Conservation (phyloP, 2,329 filamentous ascomycete species). For the Alternaria angustiovoidea region DNA sequence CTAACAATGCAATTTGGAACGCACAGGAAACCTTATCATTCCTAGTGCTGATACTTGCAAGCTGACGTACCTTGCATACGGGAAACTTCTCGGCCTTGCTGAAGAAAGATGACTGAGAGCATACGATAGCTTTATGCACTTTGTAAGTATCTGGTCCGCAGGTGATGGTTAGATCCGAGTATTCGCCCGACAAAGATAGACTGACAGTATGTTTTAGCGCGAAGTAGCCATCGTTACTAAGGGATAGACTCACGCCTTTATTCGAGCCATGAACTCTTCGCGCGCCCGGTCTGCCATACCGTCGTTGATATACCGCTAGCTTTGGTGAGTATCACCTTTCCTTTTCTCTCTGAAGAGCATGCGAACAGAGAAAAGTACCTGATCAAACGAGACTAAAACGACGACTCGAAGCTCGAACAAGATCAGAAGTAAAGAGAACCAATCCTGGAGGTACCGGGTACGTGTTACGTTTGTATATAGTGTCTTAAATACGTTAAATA, state of each 20-base stretch:
- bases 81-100: not conserved
- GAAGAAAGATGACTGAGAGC: not conserved
- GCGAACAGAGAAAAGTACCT: no score
- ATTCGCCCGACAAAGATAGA: conserved; percentile 14
- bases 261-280: not conserved
- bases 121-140: conserved; percentile 23
- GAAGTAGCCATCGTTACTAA: not conserved
- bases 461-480: no score
- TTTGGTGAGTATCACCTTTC: no score
- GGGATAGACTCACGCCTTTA: not conserved
- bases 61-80: not conserved
- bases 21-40: not conserved
- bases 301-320: no score
- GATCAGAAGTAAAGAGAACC: no score
- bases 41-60: not conserved
- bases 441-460: no score
- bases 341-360: no score
- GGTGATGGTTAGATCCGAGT: conserved; percentile 27
- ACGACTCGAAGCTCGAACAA: no score
- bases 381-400: no score
- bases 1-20: no score
- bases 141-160: conserved; percentile 21
- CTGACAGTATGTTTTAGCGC: not conserved
- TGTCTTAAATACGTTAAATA: no score
- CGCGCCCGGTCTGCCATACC: no score